Percentiles rank a stretch among this genome's conserved stretches.
Evolutionary conservation across 139 green algal genomes (phyloP).

Genomic region (Haematococcus lacustris): DNA sequence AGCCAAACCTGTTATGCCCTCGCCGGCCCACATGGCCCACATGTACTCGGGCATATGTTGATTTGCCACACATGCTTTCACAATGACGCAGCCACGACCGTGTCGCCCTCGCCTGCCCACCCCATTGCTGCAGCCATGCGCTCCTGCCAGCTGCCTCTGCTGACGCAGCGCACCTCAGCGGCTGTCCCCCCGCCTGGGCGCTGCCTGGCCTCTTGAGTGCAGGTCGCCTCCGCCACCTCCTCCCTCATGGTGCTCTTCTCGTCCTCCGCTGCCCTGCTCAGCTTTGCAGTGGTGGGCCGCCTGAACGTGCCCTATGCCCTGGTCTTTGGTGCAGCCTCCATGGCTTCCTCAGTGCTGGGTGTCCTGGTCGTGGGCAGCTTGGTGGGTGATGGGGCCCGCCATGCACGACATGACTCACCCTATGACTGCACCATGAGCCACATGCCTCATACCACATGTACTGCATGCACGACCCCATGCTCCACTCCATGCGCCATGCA

Average conservation of each 20-base stretch:
- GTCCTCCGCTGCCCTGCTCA: conserved; percentile 30
- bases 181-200: too few relatives aligned
- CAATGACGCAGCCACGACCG: too few relatives aligned
- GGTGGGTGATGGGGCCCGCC: conserved; percentile 10
- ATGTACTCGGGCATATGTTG: too few relatives aligned
- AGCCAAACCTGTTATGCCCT: too few relatives aligned
- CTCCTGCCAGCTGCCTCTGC: not conserved
- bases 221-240: conserved; percentile 37
- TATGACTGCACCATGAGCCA: not conserved
- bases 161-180: too few relatives aligned
- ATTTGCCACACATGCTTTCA: too few relatives aligned
- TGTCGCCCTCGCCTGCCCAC: too few relatives aligned
- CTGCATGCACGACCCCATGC: not conserved
- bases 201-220: too few relatives aligned
- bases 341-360: conserved; percentile 9
- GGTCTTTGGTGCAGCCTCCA: conserved; percentile 11
- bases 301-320: conserved; percentile 16
- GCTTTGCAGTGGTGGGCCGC: conserved; percentile 45
- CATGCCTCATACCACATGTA: not conserved
- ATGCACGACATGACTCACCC: not conserved
- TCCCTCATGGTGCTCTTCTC: conserved; percentile 53
- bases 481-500: conserved; percentile 1
- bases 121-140: not conserved
- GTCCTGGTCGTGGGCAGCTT: conserved; percentile 1
- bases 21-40: too few relatives aligned